Evolutionary conservation across 768 basidiomycete species (phyloP), one percentile per base, ranked within the genome.

Genomic region (Podaxis pistillaris): DNA sequence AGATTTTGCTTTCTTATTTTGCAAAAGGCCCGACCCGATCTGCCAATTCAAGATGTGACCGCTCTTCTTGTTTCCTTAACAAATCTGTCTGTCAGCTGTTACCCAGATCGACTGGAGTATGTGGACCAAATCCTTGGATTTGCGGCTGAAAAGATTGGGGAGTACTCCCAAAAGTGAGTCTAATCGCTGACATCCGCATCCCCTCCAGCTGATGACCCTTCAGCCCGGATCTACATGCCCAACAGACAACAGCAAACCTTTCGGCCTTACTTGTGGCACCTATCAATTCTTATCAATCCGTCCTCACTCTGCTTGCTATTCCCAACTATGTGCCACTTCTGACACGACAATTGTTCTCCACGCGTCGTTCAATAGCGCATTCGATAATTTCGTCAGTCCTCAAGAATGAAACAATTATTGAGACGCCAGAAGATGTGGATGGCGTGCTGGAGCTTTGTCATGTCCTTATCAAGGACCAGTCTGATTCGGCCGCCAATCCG

Each of bases 41-140:
- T 99, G 36, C 94, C 94, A 51, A 94, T 99, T 71, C 96, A 98
- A 74, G 97, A 99, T 70, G 89, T 98, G 72, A 98, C 97, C 0
- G 97, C 96, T 0, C 86, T 98, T 19, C 81, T 98, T 57, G 96
- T 98, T 17, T 99, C 97, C 0, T 79, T 99, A 41, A 92, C 94
- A 36, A 98, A 98, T 74, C 83, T 98, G 11, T 96, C 94, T 0
- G 78, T 99, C 26, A 96, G 93, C 73, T 98, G 96, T 75, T 99
- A 99, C 73, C 97, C 97, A 1, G 96, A 98, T 70, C 83, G 93
- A 66, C 82, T 98, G 55, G 95, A 98, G 79, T 98, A 98, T 70
- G 94, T 99, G 41, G 95, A 98, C 68, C 96, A 98, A 75, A 88
- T 98, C 17, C 82, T 98, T 59, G 88, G 86, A 5, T 99, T 96